These are phyloP conservation scores for Lactifluus volemus DNA, from an alignment of 768 basidiomycete species.

Conservation along the genomic window DNA sequence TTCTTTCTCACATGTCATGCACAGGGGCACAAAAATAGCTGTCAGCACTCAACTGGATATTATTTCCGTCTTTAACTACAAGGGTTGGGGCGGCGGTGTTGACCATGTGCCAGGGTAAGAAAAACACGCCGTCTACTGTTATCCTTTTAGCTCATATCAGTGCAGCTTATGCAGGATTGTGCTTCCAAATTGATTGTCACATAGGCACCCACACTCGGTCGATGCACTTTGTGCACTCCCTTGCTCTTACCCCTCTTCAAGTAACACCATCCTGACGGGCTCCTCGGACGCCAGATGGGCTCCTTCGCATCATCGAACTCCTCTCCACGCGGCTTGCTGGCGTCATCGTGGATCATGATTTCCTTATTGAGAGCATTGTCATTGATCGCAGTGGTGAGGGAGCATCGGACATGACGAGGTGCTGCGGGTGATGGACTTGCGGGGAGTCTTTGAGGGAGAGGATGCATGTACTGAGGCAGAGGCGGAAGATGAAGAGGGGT, in stretches of 20 bases:
- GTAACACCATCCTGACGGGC: slow-evolving; percentile 73
- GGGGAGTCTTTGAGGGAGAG: slow-evolving; percentile 58
- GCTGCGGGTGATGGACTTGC: slow-evolving; percentile 77
- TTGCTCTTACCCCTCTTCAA: slow-evolving; percentile 48
- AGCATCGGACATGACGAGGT: slow-evolving; percentile 88
- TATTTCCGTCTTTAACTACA: slow-evolving; percentile 82
- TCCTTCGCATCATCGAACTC: slow-evolving; percentile 78
- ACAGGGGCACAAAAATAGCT: slow-evolving; percentile 67
- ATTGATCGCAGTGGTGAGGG: slow-evolving; percentile 53
- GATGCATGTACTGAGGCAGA: slow-evolving; percentile 30
- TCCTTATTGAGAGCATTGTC: slow-evolving; percentile 82
- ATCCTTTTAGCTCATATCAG: slow-evolving; percentile 10
- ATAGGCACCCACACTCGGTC: slow-evolving; percentile 85
- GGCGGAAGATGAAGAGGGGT: slow-evolving; percentile 16
- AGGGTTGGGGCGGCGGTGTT: slow-evolving; percentile 88
- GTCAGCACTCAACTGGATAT: slow-evolving; percentile 89
- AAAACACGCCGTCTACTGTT: background rate
- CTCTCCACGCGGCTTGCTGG: slow-evolving; percentile 87
- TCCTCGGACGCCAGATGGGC: slow-evolving; percentile 91
- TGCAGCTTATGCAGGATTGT: background rate
- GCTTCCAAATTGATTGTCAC: background rate
- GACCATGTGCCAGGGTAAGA: slow-evolving; percentile 80
- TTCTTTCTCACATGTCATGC: background rate
- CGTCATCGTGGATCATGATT: slow-evolving; percentile 85
- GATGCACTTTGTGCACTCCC: slow-evolving; percentile 79